Evolutionary conservation across 2,329 filamentous ascomycete genomes (phyloP).

Genomic region (Stenocarpella maydis): DNA sequence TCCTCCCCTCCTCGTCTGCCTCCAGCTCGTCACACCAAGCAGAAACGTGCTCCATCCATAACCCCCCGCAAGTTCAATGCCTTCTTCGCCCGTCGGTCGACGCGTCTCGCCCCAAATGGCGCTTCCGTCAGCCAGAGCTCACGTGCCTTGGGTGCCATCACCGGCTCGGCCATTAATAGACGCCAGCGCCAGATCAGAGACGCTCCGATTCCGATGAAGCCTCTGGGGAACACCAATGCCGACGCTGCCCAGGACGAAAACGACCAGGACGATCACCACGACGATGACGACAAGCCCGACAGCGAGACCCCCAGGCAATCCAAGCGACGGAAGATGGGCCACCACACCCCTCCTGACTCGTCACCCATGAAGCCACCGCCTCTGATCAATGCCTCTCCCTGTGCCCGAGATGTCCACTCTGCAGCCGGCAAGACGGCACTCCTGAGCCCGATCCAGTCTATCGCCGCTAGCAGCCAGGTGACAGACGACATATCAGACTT

Average conservation of each 20-base stretch:
- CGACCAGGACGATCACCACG: constrained; percentile 20
- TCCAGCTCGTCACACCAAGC: constrained; percentile 46
- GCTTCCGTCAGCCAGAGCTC: constrained; percentile 31
- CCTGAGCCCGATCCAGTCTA: constrained; percentile 51
- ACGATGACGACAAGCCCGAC: background rate
- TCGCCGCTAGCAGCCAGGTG: constrained; percentile 41
- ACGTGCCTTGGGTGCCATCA: constrained; percentile 41
- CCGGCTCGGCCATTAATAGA: constrained; percentile 50
- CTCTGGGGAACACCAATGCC: constrained; percentile 34
- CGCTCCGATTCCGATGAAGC: constrained; percentile 49
- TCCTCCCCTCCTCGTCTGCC: constrained; percentile 40
- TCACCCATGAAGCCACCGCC: constrained; percentile 45
- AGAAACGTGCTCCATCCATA: constrained; percentile 59
- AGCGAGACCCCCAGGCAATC: constrained; percentile 36
- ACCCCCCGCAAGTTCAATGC: constrained; percentile 62
- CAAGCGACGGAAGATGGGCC: constrained; percentile 51
- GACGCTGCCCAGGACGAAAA: constrained; percentile 28
- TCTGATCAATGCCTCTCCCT: constrained; percentile 40
- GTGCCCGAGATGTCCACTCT: constrained; percentile 18
- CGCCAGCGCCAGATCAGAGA: constrained; percentile 45
- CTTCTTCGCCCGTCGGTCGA: constrained; percentile 61
- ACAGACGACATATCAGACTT: constrained; percentile 42
- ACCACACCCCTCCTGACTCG: constrained; percentile 50
- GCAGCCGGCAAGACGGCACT: constrained; percentile 37
- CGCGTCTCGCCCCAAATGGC: constrained; percentile 29